Evolutionary conservation across 2,329 filamentous ascomycete species (phyloP), one percentile per base, ranked within the genome.

Genomic region (Colletotrichum orbiculare): DNA sequence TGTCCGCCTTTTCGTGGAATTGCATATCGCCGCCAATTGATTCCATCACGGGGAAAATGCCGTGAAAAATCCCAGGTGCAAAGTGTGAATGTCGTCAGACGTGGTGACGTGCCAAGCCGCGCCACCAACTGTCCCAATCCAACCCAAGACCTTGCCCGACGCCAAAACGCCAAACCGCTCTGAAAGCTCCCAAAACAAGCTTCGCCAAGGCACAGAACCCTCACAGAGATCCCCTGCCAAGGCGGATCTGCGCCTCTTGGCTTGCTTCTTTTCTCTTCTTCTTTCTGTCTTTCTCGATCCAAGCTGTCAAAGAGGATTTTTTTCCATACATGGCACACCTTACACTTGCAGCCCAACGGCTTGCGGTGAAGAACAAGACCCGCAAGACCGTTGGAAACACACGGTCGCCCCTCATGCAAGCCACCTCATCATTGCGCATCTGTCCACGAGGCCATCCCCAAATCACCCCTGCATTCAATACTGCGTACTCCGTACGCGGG

Each of bases 91-190:
- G 58, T 62, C 62, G 62, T 62, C 58, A 65, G 60, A 37, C 35
- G 57, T 15, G 45, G 45, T 55, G 62, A 65, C 62, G 58, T 65
- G 62, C 62, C 62, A 62, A 62, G 62, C 46, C 46, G 58, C 57
- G 58, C 62, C 62, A 62, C 57, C 33, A 11, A 12, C 42, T 33
- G 9, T 6, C 17, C 17, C 34, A 46, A 55, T 54, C 45, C 49
- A 17, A 45, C 55, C 34, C 42, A 37, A 8, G 37, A 38, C 9
- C 49, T 17, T 17, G 17, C 17, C 17, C 17, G 17, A 17, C 17
- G 17, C 17, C 17, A 17, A 17, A 17, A 2, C 17, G 17, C 33
- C 43, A 38, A 35, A 41, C 54, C 37, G 8, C 37, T 37, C 13
- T 48, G 12, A 34, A 11, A 35, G 12, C 33, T 9, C 15, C 45